A percentile compares a stretch with the other conserved stretches of the same genome.
Conservation (phyloP, 306 rosid species). For the Dicorynia guianensis region DNA sequence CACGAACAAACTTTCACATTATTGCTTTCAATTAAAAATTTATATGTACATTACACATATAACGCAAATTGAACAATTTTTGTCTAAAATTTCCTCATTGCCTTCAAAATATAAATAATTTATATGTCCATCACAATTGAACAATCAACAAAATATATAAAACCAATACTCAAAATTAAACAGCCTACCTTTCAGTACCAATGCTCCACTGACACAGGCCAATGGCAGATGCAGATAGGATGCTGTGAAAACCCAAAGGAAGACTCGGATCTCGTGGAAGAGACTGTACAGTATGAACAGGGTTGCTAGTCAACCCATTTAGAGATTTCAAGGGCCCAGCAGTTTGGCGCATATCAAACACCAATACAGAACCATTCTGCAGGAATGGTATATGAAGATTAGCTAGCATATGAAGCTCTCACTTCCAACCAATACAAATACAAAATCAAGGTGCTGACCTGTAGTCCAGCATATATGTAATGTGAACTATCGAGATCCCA, state of each 20-base stretch:
- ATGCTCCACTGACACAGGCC: slow-evolving; percentile 84
- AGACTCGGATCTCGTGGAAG: slow-evolving; percentile 59
- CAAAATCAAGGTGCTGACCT: slow-evolving; percentile 58
- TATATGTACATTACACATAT: no score
- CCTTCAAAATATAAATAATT: neutral
- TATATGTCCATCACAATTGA: no score
- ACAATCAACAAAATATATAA: no score
- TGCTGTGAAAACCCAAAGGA: slow-evolving; percentile 51
- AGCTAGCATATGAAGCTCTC: slow-evolving; percentile 32
- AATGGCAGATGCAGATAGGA: slow-evolving; percentile 83
- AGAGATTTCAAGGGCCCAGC: slow-evolving; percentile 67
- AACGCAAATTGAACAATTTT: no score
- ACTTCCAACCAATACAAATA: slow-evolving; percentile 26
- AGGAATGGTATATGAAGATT: slow-evolving; percentile 29
- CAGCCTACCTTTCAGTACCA: slow-evolving; percentile 73
- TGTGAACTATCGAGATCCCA: slow-evolving; percentile 77
- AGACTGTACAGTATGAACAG: slow-evolving; percentile 79
- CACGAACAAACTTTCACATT: slow-evolving; percentile 16
- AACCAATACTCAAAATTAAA: slow-evolving; percentile 31
- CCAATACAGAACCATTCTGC: slow-evolving; percentile 87
- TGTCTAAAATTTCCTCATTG: no score
- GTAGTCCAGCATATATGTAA: slow-evolving; percentile 82
- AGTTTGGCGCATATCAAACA: slow-evolving; percentile 86
- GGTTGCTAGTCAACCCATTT: slow-evolving; percentile 71
- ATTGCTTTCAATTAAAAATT: slow-evolving; percentile 30